Percentiles rank a stretch among this genome's conserved stretches.
Evolutionary conservation across 345 rosid genomes (phyloP).

Genomic region (Rhodamnia rubescens): DNA sequence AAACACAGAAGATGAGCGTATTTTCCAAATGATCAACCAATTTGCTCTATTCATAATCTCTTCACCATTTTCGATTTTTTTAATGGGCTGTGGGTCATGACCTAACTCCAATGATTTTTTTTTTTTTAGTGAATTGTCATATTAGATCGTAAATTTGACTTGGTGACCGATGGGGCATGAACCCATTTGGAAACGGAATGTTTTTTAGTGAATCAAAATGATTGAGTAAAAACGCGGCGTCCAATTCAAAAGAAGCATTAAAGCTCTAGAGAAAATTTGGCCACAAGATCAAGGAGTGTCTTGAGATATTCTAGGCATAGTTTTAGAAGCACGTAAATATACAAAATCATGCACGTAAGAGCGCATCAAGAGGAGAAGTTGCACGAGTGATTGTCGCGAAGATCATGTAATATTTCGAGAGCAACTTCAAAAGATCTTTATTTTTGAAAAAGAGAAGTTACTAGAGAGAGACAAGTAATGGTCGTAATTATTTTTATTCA

Average conservation of each 20-base stretch:
- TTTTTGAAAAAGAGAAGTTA: too few relatives aligned
- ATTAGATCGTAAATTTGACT: background rate
- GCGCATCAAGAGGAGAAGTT: background rate
- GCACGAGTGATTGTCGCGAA: fast-evolving
- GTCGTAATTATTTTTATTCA: too few relatives aligned
- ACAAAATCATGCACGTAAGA: fast-evolving
- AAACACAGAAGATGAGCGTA: too few relatives aligned
- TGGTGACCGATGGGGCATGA: fast-evolving
- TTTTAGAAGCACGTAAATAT: background rate
- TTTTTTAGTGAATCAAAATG: fast-evolving
- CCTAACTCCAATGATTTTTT: background rate
- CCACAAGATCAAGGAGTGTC: background rate
- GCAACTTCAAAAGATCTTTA: too few relatives aligned
- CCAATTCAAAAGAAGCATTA: fast-evolving
- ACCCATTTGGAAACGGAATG: background rate
- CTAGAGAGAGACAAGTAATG: too few relatives aligned
- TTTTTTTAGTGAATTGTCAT: fast-evolving
- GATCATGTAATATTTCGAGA: background rate
- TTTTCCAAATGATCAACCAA: background rate
- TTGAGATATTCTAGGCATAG: fast-evolving
- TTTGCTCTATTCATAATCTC: too few relatives aligned
- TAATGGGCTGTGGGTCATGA: background rate
- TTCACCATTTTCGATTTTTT: background rate
- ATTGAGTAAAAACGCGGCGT: fast-evolving
- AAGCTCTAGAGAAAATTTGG: background rate